Evolutionary conservation across 179 eudicot genomes (phyloP).

Genomic region (Carnegiea gigantea): DNA sequence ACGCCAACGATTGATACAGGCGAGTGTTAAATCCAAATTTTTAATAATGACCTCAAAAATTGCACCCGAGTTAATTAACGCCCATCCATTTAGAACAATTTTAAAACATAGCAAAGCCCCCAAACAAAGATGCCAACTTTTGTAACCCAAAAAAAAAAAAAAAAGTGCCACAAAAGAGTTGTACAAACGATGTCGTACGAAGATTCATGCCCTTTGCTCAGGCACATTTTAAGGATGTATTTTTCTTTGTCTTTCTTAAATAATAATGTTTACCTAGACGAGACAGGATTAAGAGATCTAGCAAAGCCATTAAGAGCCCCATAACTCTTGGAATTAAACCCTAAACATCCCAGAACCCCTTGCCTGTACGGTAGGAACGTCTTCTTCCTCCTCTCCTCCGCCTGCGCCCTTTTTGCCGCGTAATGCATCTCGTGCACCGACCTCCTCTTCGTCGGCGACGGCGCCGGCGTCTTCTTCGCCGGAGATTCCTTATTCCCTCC

Average conservation of each 20-base stretch:
- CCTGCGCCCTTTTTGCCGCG: constrained; percentile 73
- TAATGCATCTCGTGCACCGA: constrained; percentile 81
- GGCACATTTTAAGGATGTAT: background rate
- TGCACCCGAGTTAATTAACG: too few relatives aligned
- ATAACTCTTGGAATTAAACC: constrained; percentile 76
- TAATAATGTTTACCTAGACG: constrained; percentile 55
- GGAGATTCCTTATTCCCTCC: constrained; percentile 15
- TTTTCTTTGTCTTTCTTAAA: background rate
- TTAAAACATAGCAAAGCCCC: background rate
- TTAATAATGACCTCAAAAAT: too few relatives aligned
- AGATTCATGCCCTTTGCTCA: background rate
- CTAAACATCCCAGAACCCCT: constrained; percentile 84
- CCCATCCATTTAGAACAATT: too few relatives aligned
- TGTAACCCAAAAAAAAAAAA: background rate
- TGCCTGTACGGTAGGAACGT: constrained; percentile 84
- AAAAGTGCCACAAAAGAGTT: background rate
- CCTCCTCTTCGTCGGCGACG: constrained; percentile 50
- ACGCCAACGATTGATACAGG: too few relatives aligned
- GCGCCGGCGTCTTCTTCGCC: constrained; percentile 21
- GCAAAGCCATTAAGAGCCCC: constrained; percentile 82
- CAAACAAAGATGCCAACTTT: background rate
- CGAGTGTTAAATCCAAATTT: too few relatives aligned
- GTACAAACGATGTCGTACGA: background rate
- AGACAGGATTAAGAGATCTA: constrained; percentile 77
- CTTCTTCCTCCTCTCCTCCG: constrained; percentile 89